phyloP scores from a whole-genome alignment of 805 yeast species.

The Deakozyma indianensis region DNA sequence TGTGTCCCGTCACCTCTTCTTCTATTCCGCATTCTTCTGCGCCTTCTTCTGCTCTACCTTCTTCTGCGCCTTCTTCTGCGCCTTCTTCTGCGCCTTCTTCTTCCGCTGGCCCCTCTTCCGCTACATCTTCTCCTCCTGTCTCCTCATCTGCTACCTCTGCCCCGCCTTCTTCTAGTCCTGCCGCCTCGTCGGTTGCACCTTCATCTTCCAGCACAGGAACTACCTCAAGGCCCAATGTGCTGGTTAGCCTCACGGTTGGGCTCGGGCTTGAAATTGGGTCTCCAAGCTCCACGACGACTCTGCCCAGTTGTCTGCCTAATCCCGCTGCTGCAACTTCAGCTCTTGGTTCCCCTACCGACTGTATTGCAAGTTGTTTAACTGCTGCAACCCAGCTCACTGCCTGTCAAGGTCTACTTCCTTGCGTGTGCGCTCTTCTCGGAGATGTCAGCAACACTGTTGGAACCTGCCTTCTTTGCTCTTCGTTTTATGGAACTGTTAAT shows the following conservation, averaged over 20 bases:
- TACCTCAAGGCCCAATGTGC: no score
- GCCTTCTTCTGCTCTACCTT: neutral
- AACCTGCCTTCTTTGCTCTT: neutral
- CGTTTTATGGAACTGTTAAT: neutral
- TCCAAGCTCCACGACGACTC: neutral
- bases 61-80: neutral
- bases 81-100: neutral
- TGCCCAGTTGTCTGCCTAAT: neutral
- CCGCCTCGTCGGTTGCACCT: neutral
- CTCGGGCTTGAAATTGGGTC: no score
- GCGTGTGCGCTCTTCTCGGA: neutral
- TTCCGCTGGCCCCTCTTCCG: neutral
- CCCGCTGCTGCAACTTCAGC: neutral
- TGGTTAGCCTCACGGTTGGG: no score
- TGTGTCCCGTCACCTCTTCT: neutral
- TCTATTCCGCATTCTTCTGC: neutral
- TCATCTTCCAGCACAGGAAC: neutral
- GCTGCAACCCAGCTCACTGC: neutral
- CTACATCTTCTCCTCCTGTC: neutral
- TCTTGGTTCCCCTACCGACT: neutral
- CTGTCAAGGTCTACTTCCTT: neutral
- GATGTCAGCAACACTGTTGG: constrained; percentile 1
- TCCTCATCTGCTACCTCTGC: neutral
- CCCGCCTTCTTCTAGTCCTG: neutral
- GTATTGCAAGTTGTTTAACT: neutral